A percentile compares a stretch with the other conserved stretches of the same genome.
Conservation (phyloP, 2,329 filamentous ascomycete genomes). For the Colletotrichum spaethianum region DNA sequence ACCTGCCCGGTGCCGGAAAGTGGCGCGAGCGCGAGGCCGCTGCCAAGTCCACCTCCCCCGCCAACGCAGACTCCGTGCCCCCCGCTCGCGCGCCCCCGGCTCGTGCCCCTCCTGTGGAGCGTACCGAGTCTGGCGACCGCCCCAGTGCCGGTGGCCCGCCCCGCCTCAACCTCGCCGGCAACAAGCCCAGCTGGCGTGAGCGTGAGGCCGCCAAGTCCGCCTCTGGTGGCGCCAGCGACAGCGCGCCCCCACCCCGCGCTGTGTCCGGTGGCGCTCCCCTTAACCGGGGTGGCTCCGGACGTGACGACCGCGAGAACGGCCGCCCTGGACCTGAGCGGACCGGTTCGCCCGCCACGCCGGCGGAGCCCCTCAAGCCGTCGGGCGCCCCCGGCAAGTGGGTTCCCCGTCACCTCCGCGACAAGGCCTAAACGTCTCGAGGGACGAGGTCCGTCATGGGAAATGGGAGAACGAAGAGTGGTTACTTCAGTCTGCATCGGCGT, state of each 20-base stretch:
- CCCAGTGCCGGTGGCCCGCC: conserved; percentile 65
- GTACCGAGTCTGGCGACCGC: conserved; percentile 64
- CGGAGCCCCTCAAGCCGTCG: conserved; percentile 66
- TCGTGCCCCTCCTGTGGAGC: conserved; percentile 49
- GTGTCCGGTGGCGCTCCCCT: conserved; percentile 58
- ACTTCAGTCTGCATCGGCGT: conserved; percentile 54
- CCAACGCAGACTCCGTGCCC: conserved; percentile 49
- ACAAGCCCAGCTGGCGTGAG: conserved; percentile 80
- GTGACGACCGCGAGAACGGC: conserved; percentile 58
- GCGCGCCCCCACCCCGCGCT: conserved; percentile 55
- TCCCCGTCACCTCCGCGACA: conserved; percentile 61
- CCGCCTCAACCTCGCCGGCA: conserved; percentile 71
- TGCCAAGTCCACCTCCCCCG: conserved; percentile 46
- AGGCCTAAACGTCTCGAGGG: conserved; percentile 55
- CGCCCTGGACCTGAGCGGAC: conserved; percentile 46
- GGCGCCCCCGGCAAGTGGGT: conserved; percentile 73
- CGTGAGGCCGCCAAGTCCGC: conserved; percentile 71
- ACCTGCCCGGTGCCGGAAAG: conserved; percentile 54
- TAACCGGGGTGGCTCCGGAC: conserved; percentile 60
- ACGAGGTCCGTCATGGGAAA: conserved; percentile 39
- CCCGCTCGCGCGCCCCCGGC: conserved; percentile 45
- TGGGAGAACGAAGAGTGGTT: conserved; percentile 34
- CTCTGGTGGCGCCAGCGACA: conserved; percentile 48
- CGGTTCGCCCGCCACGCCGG: conserved; percentile 56
- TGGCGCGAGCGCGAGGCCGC: conserved; percentile 60